Evolutionary conservation across 228 moss, liverwort and hornwort species (phyloP).

Genomic region (Sphagnum magellanicum): DNA sequence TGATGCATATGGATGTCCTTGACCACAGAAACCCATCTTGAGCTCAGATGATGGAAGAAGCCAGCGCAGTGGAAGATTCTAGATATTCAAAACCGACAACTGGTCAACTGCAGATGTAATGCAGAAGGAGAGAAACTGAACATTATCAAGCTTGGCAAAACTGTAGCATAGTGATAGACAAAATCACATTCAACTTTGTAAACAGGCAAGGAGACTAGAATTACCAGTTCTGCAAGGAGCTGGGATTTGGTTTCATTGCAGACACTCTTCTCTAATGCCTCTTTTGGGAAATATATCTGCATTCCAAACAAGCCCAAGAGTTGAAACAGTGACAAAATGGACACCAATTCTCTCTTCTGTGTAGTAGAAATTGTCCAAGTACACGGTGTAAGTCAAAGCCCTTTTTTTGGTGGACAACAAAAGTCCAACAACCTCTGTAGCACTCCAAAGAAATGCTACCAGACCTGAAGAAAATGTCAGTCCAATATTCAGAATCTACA

Average conservation of each 20-base stretch:
- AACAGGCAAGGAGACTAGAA: neutral
- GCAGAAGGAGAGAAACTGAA: neutral
- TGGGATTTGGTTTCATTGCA: slow-evolving; percentile 63
- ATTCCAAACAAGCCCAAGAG: slow-evolving; percentile 4
- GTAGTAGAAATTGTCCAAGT: too few relatives aligned
- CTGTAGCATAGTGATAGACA: neutral
- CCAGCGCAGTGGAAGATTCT: slow-evolving; percentile 84
- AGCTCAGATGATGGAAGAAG: slow-evolving; percentile 50
- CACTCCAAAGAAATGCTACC: too few relatives aligned
- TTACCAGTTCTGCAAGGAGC: slow-evolving; percentile 73
- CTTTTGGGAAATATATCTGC: slow-evolving; percentile 81
- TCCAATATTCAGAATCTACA: too few relatives aligned
- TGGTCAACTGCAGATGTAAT: neutral
- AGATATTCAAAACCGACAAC: slow-evolving; percentile 2
- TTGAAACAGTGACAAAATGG: too few relatives aligned
- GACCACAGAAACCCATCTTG: slow-evolving; percentile 29
- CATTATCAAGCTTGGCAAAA: neutral
- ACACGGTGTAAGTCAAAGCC: too few relatives aligned
- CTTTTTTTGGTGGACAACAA: too few relatives aligned
- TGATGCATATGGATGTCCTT: slow-evolving; percentile 9
- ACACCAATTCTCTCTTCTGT: too few relatives aligned
- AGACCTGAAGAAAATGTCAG: too few relatives aligned
- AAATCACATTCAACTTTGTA: neutral
- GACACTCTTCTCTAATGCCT: slow-evolving; percentile 53
- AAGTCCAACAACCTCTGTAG: too few relatives aligned